phyloP scores from a whole-genome alignment of 2,329 filamentous ascomycete species.

The Sarocladiaceae sp. region DNA sequence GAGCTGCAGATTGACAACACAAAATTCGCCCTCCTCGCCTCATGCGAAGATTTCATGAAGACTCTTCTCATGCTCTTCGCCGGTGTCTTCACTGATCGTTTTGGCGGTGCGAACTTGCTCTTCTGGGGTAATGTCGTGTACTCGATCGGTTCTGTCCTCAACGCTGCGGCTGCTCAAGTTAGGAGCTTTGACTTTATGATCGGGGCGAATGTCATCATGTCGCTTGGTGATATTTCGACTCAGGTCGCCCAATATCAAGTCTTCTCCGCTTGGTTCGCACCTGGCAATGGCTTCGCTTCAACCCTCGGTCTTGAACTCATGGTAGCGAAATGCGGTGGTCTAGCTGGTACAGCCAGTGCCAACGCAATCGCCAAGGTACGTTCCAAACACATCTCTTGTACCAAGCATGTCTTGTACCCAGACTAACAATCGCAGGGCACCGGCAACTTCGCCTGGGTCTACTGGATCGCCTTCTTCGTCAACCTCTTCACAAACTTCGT shows the following conservation, averaged over 20 bases:
- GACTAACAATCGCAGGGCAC: constrained; percentile 29
- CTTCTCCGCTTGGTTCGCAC: constrained; percentile 58
- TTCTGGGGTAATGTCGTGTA: constrained; percentile 54
- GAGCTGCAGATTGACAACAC: constrained; percentile 53
- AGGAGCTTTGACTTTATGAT: constrained; percentile 58
- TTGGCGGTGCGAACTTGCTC: constrained; percentile 50
- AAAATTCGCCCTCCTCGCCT: constrained; percentile 51
- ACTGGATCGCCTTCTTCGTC: constrained; percentile 56
- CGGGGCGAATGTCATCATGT: constrained; percentile 46
- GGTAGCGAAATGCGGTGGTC: constrained; percentile 53
- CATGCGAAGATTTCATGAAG: constrained; percentile 57
- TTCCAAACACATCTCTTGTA: background rate
- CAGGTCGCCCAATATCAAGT: constrained; percentile 59
- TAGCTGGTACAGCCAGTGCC: constrained; percentile 53
- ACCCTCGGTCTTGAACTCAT: constrained; percentile 55
- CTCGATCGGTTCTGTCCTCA: constrained; percentile 50
- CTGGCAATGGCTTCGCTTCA: constrained; percentile 53
- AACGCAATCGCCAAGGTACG: constrained; percentile 48
- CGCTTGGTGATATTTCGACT: constrained; percentile 55
- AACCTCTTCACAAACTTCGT: constrained; percentile 56
- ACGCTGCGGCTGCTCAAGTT: constrained; percentile 48
- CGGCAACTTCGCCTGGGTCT: constrained; percentile 55
- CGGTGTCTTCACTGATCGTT: constrained; percentile 51
- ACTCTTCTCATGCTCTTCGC: constrained; percentile 47
- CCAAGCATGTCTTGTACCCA: too few relatives aligned